Conservation (phyloP, 2,329 filamentous ascomycete species). For the Bipolaris zeicola region DNA sequence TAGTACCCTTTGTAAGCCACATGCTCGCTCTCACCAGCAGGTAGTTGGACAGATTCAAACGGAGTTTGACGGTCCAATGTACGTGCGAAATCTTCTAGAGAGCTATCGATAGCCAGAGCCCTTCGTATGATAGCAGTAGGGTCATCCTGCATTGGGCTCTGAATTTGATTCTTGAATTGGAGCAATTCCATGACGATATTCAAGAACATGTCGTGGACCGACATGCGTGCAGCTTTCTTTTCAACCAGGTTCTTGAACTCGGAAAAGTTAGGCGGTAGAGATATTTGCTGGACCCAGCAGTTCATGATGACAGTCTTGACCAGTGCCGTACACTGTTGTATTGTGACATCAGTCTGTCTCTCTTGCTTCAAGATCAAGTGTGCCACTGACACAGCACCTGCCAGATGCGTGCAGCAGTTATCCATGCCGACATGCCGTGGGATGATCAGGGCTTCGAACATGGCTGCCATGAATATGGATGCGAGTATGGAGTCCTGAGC, state of each 20-base stretch:
- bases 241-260: slow-evolving; percentile 19
- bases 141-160: neutral
- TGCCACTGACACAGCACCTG: slow-evolving; percentile 36
- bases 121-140: slow-evolving; percentile 15
- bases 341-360: slow-evolving; percentile 17
- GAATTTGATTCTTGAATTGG: slow-evolving; percentile 21
- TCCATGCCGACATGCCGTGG: slow-evolving; percentile 22
- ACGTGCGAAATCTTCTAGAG: slow-evolving; percentile 20
- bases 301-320: slow-evolving; percentile 34
- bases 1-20: slow-evolving; percentile 29
- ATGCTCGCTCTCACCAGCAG: slow-evolving; percentile 5
- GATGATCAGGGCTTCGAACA: slow-evolving; percentile 36
- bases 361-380: slow-evolving; percentile 25
- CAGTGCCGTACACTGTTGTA: slow-evolving; percentile 22
- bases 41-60: slow-evolving; percentile 18
- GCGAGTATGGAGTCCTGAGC: slow-evolving; percentile 29
- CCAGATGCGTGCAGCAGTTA: slow-evolving; percentile 35
- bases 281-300: slow-evolving; percentile 32
- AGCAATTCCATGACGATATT: slow-evolving; percentile 26
- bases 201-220: slow-evolving; percentile 22
- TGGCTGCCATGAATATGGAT: slow-evolving; percentile 32
- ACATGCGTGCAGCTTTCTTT: slow-evolving; percentile 10
- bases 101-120: slow-evolving; percentile 22
- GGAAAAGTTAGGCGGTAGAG: slow-evolving; percentile 24
- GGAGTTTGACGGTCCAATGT: slow-evolving; percentile 18